These are phyloP conservation scores for Colletotrichum aenigma DNA, from an alignment of 2,329 filamentous ascomycete genomes.

Conservation along the genomic window DNA sequence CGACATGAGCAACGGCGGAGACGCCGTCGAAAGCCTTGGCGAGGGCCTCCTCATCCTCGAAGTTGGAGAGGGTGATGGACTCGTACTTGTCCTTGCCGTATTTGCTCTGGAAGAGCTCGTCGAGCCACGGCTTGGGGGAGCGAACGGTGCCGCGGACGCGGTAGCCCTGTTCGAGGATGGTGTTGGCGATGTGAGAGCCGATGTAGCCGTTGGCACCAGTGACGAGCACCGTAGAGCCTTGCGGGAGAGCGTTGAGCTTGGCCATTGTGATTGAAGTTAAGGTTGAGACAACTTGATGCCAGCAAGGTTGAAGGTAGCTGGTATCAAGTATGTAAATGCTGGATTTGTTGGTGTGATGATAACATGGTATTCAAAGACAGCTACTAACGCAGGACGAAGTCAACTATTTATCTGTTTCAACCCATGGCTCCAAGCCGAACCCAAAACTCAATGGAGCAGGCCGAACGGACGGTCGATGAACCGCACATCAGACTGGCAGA, in stretches of 20 bases:
- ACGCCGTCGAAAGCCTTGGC: constrained; percentile 30
- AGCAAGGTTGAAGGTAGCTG: background rate
- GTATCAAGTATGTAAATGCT: background rate
- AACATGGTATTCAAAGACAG: background rate
- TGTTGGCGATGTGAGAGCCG: constrained; percentile 41
- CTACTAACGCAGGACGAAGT: background rate
- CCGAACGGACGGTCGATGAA: background rate
- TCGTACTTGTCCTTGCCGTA: constrained; percentile 38
- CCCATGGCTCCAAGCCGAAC: background rate
- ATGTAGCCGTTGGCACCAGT: constrained; percentile 48
- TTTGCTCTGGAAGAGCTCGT: constrained; percentile 30
- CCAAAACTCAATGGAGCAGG: background rate
- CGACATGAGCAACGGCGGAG: background rate
- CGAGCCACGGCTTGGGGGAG: constrained; percentile 33
- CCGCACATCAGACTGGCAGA: background rate
- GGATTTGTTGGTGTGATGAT: background rate
- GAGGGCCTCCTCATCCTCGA: constrained; percentile 28
- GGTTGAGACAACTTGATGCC: background rate
- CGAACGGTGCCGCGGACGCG: constrained; percentile 51
- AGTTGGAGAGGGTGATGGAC: constrained; percentile 34
- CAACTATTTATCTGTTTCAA: background rate
- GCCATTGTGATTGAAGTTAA: background rate
- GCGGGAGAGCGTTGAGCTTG: constrained; percentile 21
- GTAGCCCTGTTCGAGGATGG: constrained; percentile 42
- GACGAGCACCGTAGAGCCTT: constrained; percentile 40